These are phyloP conservation scores for Kwoniella shivajii DNA, from an alignment of 1,284 basidiomycete species.

Conservation along the genomic window DNA sequence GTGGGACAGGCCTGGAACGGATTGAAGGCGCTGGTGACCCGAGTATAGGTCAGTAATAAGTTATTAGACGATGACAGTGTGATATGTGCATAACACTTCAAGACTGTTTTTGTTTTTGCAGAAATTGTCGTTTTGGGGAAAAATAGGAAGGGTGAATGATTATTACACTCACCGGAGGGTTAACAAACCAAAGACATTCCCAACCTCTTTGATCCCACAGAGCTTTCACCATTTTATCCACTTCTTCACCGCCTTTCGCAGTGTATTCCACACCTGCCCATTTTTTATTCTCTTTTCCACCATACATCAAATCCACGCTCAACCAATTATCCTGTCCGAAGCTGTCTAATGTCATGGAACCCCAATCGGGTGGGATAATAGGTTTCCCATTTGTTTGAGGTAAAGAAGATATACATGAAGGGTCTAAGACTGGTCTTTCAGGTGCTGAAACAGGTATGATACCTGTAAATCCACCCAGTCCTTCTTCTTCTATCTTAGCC, in stretches of 20 bases:
- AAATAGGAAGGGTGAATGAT: neutral
- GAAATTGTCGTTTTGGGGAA: neutral
- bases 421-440: neutral
- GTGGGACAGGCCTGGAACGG: constrained; percentile 49
- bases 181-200: constrained; percentile 53
- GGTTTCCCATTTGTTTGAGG: neutral
- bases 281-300: constrained; percentile 28
- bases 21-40: constrained; percentile 44
- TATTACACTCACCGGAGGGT: constrained; percentile 34
- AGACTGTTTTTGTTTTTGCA: too few species aligned
- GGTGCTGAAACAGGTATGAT: constrained; percentile 24
- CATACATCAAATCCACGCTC: constrained; percentile 34
- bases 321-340: constrained; percentile 34
- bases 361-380: constrained; percentile 3
- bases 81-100: too few species aligned
- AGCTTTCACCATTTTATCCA: constrained; percentile 47
- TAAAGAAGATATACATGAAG: neutral
- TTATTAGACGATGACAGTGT: too few species aligned
- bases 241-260: constrained; percentile 40
- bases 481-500: constrained; percentile 42
- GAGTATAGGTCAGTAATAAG: too few species aligned
- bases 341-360: neutral
- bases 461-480: constrained; percentile 51
- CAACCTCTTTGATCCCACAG: constrained; percentile 51
- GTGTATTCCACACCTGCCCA: constrained; percentile 45